Evolutionary conservation across 2,329 filamentous ascomycete genomes (phyloP).

Genomic region (Uncinocarpus reesii): DNA sequence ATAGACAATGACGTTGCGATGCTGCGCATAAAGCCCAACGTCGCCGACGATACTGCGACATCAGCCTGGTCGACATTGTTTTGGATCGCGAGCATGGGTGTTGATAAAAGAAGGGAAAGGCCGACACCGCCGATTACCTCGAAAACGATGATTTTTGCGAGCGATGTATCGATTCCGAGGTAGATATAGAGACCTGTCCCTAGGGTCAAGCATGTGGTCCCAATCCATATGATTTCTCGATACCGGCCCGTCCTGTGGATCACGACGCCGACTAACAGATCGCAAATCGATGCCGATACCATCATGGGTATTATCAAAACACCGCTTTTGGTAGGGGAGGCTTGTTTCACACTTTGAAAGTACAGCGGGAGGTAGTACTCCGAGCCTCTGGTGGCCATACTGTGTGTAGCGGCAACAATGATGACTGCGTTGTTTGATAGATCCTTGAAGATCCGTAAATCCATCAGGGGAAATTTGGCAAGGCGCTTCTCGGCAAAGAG

Average conservation of each 20-base stretch:
- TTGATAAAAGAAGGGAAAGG: conserved; percentile 44
- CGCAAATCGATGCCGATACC: conserved; percentile 48
- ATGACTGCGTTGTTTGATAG: conserved; percentile 57
- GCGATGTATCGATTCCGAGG: conserved; percentile 29
- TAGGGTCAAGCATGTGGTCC: conserved; percentile 33
- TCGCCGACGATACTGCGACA: conserved; percentile 43
- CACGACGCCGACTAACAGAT: conserved; percentile 57
- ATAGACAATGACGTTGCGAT: conserved; percentile 58
- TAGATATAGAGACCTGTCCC: conserved; percentile 42
- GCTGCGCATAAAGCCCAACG: conserved; percentile 50
- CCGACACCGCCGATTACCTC: conserved; percentile 44
- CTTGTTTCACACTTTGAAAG: conserved; percentile 64
- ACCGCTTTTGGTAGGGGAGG: conserved; percentile 58
- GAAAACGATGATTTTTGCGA: conserved; percentile 39
- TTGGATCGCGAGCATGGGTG: conserved; percentile 49
- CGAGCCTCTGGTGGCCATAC: conserved; percentile 63
- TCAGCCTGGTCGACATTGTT: conserved; percentile 42
- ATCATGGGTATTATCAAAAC: conserved; percentile 63
- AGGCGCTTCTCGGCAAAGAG: conserved; percentile 59
- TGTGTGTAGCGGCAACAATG: conserved; percentile 59
- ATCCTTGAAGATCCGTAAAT: conserved; percentile 54
- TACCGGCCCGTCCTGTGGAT: conserved; percentile 64
- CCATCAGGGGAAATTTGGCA: conserved; percentile 72
- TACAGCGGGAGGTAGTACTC: conserved; percentile 76
- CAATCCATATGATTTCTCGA: conserved; percentile 41